Conservation (phyloP, 2,329 filamentous ascomycete species). For the Aspergillus pseudonomiae region DNA sequence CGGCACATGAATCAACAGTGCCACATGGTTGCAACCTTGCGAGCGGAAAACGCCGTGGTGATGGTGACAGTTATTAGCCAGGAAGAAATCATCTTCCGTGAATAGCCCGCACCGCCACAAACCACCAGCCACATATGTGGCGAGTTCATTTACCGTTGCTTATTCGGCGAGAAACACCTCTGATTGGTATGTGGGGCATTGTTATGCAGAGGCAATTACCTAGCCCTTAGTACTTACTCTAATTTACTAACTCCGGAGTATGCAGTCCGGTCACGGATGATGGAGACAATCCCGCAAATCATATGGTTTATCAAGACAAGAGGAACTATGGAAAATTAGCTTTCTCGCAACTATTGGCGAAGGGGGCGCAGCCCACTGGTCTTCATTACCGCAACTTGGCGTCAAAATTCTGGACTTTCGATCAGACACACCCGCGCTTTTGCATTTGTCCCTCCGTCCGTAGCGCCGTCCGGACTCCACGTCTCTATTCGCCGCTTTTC, state of each 20-base stretch:
- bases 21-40: background rate
- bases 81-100: background rate
- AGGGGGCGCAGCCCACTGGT: constrained; percentile 14
- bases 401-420: constrained; percentile 8
- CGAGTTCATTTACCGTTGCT: background rate
- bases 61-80: background rate
- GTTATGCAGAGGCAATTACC: background rate
- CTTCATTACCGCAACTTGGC: constrained; percentile 4
- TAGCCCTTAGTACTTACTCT: background rate
- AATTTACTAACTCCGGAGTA: background rate
- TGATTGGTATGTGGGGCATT: background rate
- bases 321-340: constrained; percentile 4
- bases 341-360: constrained; percentile 9
- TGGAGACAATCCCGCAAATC: background rate
- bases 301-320: background rate
- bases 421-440: background rate
- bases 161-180: background rate
- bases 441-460: background rate
- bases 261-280: background rate
- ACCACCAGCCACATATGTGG: background rate
- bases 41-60: background rate
- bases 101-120: background rate
- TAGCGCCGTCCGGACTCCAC: background rate
- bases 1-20: background rate
- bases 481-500: background rate